These are phyloP conservation scores for Phenoliferia sp. DNA, from an alignment of 1,284 basidiomycete species.

Conservation along the genomic window DNA sequence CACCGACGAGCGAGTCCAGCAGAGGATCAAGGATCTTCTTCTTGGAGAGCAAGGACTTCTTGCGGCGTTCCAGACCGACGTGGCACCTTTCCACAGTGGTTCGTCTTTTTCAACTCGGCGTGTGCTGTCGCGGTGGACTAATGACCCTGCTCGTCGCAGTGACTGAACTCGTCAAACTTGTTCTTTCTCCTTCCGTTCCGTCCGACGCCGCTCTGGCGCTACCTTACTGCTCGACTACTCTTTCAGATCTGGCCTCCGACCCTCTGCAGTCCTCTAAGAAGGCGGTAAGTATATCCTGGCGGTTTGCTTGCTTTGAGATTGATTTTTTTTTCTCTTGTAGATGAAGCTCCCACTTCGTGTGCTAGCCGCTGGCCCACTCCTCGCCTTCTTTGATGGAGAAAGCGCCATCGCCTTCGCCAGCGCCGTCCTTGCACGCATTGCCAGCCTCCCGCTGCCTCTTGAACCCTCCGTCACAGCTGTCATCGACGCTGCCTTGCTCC, in stretches of 20 bases:
- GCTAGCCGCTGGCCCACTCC: constrained; percentile 6
- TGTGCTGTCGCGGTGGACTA: not conserved
- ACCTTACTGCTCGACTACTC: constrained; percentile 10
- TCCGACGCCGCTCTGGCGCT: constrained; percentile 4
- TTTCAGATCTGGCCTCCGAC: constrained; percentile 1
- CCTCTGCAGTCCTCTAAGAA: not conserved
- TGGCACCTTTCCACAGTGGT: not conserved
- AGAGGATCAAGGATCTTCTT: not conserved
- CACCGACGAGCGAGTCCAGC: not conserved
- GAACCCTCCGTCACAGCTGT: not conserved
- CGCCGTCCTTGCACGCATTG: not conserved
- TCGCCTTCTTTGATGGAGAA: constrained; percentile 19
- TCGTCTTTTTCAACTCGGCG: not conserved
- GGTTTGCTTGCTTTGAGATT: not conserved
- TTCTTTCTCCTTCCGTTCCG: constrained; percentile 4
- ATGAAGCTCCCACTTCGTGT: constrained; percentile 1
- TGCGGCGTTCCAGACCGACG: not conserved
- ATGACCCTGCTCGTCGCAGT: not conserved
- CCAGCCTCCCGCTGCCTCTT: not conserved
- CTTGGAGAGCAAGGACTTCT: not conserved
- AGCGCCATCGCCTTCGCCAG: constrained; percentile 7
- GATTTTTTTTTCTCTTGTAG: not conserved
- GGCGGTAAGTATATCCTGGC: not conserved
- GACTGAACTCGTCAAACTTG: not conserved
- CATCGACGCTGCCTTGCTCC: constrained; percentile 3